Evolutionary conservation across 257 asterid species (phyloP).

Genomic region (Echites panduratus): DNA sequence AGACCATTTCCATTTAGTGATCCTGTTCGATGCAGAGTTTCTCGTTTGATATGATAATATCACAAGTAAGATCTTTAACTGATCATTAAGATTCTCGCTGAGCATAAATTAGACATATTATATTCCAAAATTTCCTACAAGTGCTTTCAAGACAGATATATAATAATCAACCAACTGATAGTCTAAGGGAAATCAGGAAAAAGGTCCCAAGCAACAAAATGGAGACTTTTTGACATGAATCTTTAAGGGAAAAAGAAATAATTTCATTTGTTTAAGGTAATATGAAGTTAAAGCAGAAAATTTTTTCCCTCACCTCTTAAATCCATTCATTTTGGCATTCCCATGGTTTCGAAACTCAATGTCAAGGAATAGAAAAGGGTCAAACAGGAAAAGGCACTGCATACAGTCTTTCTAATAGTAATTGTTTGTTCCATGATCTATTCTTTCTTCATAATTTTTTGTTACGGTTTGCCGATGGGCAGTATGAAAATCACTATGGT

Average conservation of each 20-base stretch:
- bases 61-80: constrained; percentile 6
- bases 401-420: not conserved
- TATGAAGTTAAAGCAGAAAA: too few relatives aligned
- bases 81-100: constrained; percentile 13
- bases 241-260: not conserved
- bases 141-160: not conserved
- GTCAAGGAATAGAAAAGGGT: not conserved
- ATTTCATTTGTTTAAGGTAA: not conserved
- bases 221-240: not conserved
- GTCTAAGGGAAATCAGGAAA: not conserved
- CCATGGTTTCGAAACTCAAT: constrained; percentile 2
- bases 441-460: constrained; percentile 2
- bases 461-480: constrained; percentile 12
- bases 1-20: not conserved
- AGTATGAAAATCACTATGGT: constrained; percentile 1
- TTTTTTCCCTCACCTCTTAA: too few relatives aligned
- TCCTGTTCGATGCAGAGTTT: not conserved
- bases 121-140: constrained; percentile 1
- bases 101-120: not conserved
- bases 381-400: constrained; percentile 2
- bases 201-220: not conserved
- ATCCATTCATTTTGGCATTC: not conserved
- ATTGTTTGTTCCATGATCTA: constrained; percentile 9
- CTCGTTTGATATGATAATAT: not conserved
- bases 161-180: not conserved